A percentile compares a stretch with the other conserved stretches of the same genome.
Conservation (phyloP, 306 rosid species). For the Trifolium subterraneum region DNA sequence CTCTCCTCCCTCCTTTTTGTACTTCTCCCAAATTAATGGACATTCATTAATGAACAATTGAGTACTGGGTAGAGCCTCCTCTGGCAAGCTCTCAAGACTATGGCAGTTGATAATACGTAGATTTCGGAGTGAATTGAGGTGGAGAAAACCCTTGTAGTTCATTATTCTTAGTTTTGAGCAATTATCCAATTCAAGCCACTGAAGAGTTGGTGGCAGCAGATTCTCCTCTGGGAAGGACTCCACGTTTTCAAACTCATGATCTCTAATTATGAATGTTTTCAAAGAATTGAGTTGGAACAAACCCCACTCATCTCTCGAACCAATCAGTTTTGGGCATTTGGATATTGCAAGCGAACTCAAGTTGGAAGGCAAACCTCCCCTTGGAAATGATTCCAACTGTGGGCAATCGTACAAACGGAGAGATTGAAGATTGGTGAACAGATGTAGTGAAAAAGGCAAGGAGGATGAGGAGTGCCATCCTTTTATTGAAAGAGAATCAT, state of each 20-base stretch:
- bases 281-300: conserved; percentile 5
- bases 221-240: too few species aligned
- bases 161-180: too few species aligned
- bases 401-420: not conserved
- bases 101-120: too few species aligned
- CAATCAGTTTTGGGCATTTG: not conserved
- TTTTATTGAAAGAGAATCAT: not conserved
- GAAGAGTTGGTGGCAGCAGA: too few species aligned
- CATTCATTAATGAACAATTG: rapidly evolving
- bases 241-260: too few species aligned
- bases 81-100: too few species aligned
- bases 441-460: not conserved
- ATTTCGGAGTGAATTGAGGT: too few species aligned
- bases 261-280: too few species aligned
- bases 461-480: not conserved
- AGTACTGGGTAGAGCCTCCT: too few species aligned
- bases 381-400: not conserved
- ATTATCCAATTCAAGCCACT: too few species aligned
- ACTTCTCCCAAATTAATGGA: not conserved
- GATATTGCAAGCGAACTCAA: not conserved
- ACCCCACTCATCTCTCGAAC: not conserved
- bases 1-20: conserved; percentile 17
- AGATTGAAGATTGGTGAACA: not conserved
- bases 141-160: too few species aligned
- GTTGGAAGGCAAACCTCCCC: not conserved